Percentiles rank a stretch among this genome's conserved stretches.
Conservation (phyloP, 345 rosid genomes). For the Microthlaspi erraticum region DNA sequence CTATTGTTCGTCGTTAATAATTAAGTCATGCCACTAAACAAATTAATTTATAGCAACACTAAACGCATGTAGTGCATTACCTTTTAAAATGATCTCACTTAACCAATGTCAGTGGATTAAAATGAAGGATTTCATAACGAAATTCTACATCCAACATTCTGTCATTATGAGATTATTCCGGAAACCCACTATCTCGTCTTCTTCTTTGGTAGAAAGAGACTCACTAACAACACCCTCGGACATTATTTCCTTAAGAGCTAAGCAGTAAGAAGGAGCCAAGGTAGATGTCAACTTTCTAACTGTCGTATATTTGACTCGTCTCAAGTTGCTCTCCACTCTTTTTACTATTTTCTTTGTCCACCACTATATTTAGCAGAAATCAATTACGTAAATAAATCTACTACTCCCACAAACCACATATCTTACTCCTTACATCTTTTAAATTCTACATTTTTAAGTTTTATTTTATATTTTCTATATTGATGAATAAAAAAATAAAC, state of each 20-base stretch:
- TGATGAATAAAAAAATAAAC: neutral
- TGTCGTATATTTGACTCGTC: conserved; percentile 28
- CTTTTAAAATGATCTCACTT: neutral
- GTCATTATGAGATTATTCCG: neutral
- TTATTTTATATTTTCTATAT: neutral
- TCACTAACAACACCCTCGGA: neutral
- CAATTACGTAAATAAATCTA: neutral
- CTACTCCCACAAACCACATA: neutral
- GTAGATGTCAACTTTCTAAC: conserved; percentile 17
- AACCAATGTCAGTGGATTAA: neutral
- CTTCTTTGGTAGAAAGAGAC: neutral
- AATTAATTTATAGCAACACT: neutral
- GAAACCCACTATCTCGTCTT: conserved; percentile 13
- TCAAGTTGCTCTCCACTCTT: conserved; percentile 34
- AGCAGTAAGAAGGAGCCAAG: conserved; percentile 30
- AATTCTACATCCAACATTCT: neutral
- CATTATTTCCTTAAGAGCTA: conserved; percentile 16
- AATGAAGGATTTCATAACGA: neutral
- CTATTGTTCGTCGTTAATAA: neutral
- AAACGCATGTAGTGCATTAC: neutral
- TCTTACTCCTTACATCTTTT: neutral
- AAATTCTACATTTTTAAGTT: neutral
- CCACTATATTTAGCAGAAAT: conserved; percentile 11
- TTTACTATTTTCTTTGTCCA: conserved; percentile 38
- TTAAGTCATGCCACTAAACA: neutral